Conservation (phyloP, 75 land plant species). For the Picea glauca region DNA sequence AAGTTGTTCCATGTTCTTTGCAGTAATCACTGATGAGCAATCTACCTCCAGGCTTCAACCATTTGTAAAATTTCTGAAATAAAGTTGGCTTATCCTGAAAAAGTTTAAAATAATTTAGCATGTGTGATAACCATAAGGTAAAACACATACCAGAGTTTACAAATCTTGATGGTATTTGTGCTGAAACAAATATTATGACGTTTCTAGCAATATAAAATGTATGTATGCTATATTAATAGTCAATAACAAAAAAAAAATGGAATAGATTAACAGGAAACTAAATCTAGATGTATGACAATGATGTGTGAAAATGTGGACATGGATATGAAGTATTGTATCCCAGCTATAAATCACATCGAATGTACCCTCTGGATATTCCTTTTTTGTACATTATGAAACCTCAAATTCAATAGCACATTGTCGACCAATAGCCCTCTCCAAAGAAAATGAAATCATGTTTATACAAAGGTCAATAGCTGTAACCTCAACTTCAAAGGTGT, state of each 20-base stretch:
- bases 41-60: constrained; percentile 95
- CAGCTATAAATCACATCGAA: constrained; percentile 98
- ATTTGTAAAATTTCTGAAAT: constrained; percentile 68
- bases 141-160: no score
- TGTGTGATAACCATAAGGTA: neutral
- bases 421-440: no score
- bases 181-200: neutral
- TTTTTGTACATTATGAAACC: no score
- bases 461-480: no score
- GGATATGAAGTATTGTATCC: constrained; percentile 97
- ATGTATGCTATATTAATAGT: neutral
- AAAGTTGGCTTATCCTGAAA: constrained; percentile 89
- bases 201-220: neutral
- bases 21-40: constrained; percentile 96
- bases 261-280: neutral
- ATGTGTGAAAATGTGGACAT: constrained; percentile 29
- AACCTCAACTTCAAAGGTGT: no score
- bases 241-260: neutral
- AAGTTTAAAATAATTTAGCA: neutral
- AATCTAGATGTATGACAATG: neutral
- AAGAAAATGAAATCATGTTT: no score
- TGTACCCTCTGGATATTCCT: no score
- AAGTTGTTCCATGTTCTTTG: constrained; percentile 51
- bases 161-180: neutral
- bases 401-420: no score